Base-by-base conservation (phyloP, 768 basidiomycete genomes). In the Sutorius australiensis region DNA sequence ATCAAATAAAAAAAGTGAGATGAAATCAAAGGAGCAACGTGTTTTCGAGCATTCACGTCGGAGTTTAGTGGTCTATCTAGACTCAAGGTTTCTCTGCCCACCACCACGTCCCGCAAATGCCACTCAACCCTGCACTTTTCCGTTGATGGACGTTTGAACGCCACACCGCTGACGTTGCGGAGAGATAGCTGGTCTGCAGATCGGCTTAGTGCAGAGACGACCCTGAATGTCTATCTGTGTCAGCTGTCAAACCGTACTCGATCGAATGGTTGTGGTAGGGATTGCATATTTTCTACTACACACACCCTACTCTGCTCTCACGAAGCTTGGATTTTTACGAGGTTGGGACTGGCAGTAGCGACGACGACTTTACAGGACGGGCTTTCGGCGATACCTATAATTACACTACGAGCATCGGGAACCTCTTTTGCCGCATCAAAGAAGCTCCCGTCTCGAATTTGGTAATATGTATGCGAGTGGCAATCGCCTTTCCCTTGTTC, bases 401-500 rank as follows among this genome's bases (percentile, higher is more conserved):
- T 12, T 13, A 31, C 24, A 24, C 24, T 24, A 4, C 24, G 24
- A 31, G 17, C 9, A 14, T 34, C 37, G 28, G 31, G 36, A 28
- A 21, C 46, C n/a, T 13, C n/a, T 31, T 48, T 16, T 44, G 13
- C 19, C 53, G 24, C 24, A 60, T 21, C 30, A 61, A 51, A 31
- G 59, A 62, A 60, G 60, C 55, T 2, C 6, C 8, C 8, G 21
- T 28, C 24, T 50, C 49, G 31, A 37, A 51, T 56, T 48, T 58
- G 44, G 56, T 28, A 55, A 42, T 30, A 21, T 7, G 34, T 33
- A 48, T 31, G 50, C 48, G 28, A 52, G 17, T n/a, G 43, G 61
- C 10, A 48, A 43, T 50, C 19, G 40, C 30, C 21, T 56, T 56
- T 49, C 57, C 40, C 24, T 24, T 24, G 44, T 49, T 52, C 40